Conservation (phyloP, 306 rosid genomes). For the Rosa rugosa region DNA sequence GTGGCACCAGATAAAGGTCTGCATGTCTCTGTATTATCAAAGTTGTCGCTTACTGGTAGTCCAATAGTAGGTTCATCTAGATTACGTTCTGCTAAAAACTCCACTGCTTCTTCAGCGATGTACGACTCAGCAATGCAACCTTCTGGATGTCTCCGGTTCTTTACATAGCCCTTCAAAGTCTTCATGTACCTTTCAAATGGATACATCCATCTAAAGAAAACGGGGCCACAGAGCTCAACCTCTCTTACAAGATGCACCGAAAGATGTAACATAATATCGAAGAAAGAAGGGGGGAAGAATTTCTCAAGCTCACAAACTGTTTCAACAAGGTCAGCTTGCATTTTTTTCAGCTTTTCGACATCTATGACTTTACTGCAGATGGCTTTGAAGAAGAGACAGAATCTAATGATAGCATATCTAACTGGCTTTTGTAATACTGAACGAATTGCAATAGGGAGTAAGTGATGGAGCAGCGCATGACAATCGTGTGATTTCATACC, state of each 20-base stretch:
- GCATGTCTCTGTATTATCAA: not conserved
- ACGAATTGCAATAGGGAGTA: too few species aligned
- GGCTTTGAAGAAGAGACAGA: not conserved
- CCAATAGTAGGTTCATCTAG: not conserved
- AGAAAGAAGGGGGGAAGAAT: not conserved
- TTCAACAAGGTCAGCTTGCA: not conserved
- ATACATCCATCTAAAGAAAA: slow-evolving; percentile 3
- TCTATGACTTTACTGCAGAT: not conserved
- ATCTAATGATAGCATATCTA: too few species aligned
- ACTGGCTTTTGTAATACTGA: too few species aligned
- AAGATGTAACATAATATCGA: not conserved
- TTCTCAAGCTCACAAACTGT: not conserved
- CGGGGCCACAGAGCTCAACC: not conserved
- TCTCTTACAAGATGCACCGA: not conserved
- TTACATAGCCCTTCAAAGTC: not conserved
- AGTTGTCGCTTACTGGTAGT: not conserved
- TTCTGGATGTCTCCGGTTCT: not conserved
- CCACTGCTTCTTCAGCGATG: not conserved
- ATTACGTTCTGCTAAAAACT: not conserved
- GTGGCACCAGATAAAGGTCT: not conserved
- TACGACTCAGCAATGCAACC: not conserved
- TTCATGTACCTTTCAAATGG: slow-evolving; percentile 5
- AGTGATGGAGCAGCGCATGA: too few species aligned
- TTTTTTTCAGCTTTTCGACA: not conserved
- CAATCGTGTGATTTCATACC: too few species aligned